Evolutionary conservation across 2,329 filamentous ascomycete species (phyloP).

Genomic region (Penicillium digitatum): DNA sequence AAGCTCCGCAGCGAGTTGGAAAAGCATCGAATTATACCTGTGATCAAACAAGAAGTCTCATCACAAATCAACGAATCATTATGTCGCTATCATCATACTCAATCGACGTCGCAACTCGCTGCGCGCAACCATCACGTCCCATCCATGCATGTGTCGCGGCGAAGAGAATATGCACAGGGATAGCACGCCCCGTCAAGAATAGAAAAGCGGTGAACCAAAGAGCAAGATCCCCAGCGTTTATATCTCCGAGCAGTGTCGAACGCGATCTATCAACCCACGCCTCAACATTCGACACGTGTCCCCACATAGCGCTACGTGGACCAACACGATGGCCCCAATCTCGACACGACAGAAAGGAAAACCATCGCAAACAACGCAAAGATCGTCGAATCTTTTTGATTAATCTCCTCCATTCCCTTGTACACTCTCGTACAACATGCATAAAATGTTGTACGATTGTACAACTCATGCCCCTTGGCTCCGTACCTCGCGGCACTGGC

Average conservation of each 20-base stretch:
- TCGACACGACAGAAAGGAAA: neutral
- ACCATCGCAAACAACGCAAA: neutral
- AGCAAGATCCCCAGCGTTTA: neutral
- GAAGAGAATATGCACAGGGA: neutral
- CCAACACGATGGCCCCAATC: neutral
- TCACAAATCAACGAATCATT: neutral
- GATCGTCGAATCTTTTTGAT: neutral
- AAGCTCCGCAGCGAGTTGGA: neutral
- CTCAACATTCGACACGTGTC: neutral
- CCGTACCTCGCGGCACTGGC: neutral
- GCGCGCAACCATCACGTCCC: neutral
- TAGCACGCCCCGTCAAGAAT: neutral
- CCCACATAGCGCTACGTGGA: neutral
- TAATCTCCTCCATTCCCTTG: neutral
- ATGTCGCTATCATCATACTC: too few species aligned
- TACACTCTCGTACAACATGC: neutral
- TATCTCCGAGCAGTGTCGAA: neutral
- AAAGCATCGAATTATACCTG: neutral
- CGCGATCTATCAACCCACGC: constrained; percentile 4
- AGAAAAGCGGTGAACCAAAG: neutral
- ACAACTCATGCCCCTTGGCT: neutral
- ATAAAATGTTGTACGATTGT: neutral
- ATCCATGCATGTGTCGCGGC: too few species aligned
- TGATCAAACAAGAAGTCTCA: neutral
- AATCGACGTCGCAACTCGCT: neutral